Base-by-base conservation (phyloP, 2,329 filamentous ascomycete species). In the Paracoccidioides lutzii region DNA sequence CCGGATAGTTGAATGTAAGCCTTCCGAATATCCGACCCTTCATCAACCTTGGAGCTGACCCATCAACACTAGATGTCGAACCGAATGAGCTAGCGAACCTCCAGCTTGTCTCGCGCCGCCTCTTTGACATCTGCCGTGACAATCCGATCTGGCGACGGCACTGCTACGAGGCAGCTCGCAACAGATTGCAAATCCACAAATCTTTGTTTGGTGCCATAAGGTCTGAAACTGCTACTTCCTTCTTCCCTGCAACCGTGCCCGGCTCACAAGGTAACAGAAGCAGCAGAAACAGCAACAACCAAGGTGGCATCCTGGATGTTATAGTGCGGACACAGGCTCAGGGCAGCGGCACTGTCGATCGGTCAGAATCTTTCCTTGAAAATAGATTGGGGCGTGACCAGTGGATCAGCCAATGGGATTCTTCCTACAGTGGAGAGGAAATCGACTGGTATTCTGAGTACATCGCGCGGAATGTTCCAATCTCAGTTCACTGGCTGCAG, bases 371-470 rank as follows among this genome's bases (percentile, higher is more conserved):
- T 28, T 44, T 50, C 45, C 40, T 38, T 22, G 33, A 14, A 40
- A 15, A 22, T 35, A 37, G 12, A 7, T 7, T 9, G 32, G 22
- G 8, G 14, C 14, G 22, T 7, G 14, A 33, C 38, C 42, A 10
- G 33, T 28, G 40, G 6, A 33, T 15, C 3, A 32, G 33, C 4
- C 88, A 88, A 62, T 95, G 90, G 90, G 88, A 95, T 62, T 88
- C 88, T 0, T 81, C 81, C 0, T 89, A 85, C 60, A 80, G 83
- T 0, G 74, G 71, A 4, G 90, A 96, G 70, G 76, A 75, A 43
- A 77, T 90, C 22, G 82, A 87, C 51, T 96, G 89, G 85, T 95
- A 95, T 68, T 80, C 87, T 55, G 90, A 96, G 69, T 95, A 90
- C 65, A 85, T 94, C 59, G 88, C 90, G 54, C 80, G 90, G 38